Evolutionary conservation across 192 early-diverging fungal species (phyloP), one percentile per base, ranked within the genome.

Genomic region (Helicostylum pulchrum): DNA sequence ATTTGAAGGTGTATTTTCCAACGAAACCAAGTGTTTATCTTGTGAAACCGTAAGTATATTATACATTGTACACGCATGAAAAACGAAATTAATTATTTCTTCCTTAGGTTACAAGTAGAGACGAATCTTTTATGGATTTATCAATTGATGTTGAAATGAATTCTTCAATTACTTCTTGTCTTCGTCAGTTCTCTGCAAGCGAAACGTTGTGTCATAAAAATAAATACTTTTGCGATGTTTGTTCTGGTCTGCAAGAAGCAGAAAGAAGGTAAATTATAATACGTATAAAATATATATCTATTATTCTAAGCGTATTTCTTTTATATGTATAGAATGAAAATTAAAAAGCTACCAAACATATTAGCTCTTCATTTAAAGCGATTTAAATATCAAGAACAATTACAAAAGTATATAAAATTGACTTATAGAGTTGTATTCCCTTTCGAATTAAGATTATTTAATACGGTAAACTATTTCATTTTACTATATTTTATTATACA

Each of bases 181-280:
- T 99, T n/a, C 79, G 92, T 19, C 90, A 92, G 76, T 99, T 98
- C 79, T 94, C 94, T n/a, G 91, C 87, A 8, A 90, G 91, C 47
- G 97, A 99, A 76, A 91, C 92, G 51, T 75, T 99, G 19, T 93
- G 95, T 69, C 90, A 95, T 64, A 94, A 96, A 72, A 90, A 99
- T 81, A 99, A 99, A 78, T 99, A 95, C 70, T 96, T 92, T 78
- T 99, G 97, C 71, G 96, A 98, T 77, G 85, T 78, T 23, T 99
- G 97, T 68, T 86, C 84, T 65, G 92, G 94, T 7, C 77, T 98
- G 56, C 97, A 99, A 73, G 97, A 99, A 68, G 97, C 97, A 26
- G 94, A 99, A 76, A 90, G 92, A 64, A 85, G 85, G 88, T 87
- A 66, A 26, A 32, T n/a, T 53, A 39, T 4, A 39, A 30, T n/a